A percentile compares a stretch with the other conserved stretches of the same genome.
Evolutionary conservation across 2,329 filamentous ascomycete genomes (phyloP).

Genomic region (Hymenoscyphus repandus): DNA sequence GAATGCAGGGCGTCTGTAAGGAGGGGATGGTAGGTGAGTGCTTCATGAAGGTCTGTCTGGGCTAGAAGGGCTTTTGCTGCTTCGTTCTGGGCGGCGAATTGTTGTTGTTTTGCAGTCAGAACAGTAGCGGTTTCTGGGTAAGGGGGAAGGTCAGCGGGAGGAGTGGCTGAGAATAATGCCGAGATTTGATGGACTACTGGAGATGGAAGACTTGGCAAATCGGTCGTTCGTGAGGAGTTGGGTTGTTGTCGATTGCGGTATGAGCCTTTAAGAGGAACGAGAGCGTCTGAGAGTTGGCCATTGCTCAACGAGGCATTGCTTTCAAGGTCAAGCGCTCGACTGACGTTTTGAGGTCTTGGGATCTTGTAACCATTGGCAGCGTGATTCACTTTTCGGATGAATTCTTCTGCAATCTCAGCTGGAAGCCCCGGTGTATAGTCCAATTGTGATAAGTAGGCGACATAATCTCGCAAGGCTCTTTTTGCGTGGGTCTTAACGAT

Average conservation of each 20-base stretch:
- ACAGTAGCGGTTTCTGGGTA: slow-evolving; percentile 48
- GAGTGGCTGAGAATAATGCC: slow-evolving; percentile 65
- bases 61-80: slow-evolving; percentile 33
- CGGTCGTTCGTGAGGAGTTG: slow-evolving; percentile 21
- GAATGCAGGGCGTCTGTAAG: slow-evolving; percentile 75
- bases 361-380: slow-evolving; percentile 44
- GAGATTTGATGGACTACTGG: slow-evolving; percentile 50
- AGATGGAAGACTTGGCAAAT: slow-evolving; percentile 41
- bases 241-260: slow-evolving; percentile 29
- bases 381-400: slow-evolving; percentile 52
- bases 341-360: slow-evolving; percentile 31
- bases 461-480: slow-evolving; percentile 69
- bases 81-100: slow-evolving; percentile 28
- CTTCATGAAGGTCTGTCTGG: slow-evolving; percentile 49
- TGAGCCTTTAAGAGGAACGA: slow-evolving; percentile 37
- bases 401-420: slow-evolving; percentile 38
- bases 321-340: slow-evolving; percentile 25
- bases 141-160: slow-evolving; percentile 60
- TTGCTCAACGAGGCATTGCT: slow-evolving; percentile 30
- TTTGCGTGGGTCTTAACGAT: slow-evolving; percentile 70
- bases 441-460: slow-evolving; percentile 65
- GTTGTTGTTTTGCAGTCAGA: slow-evolving; percentile 29
- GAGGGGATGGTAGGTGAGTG: slow-evolving; percentile 75
- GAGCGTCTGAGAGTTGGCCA: slow-evolving; percentile 35
- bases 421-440: slow-evolving; percentile 63